Evolutionary conservation across 371 early-diverging fungal species (phyloP), one percentile per base, ranked within the genome.

Genomic region (Mucor indicus): DNA sequence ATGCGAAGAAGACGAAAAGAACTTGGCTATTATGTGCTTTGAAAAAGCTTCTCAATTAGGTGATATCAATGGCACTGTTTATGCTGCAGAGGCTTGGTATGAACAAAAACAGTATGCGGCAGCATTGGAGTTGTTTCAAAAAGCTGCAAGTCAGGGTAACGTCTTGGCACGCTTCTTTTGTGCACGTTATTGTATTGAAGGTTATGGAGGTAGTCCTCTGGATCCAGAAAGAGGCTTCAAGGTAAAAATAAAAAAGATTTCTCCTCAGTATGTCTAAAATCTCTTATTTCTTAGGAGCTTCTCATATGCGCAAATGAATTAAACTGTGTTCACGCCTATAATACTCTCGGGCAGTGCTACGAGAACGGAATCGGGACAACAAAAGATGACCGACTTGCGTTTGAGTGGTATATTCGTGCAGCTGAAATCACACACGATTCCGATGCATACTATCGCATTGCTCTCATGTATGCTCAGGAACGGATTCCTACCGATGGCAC

Each of bases 61-160:
- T 12, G 58, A 65, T 41, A 45, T 71, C 21, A 60, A 73, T 43
- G 69, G 69, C 4, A 71, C 70, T 40, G 67, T 68, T 7, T 53
- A 67, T 11, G 68, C 72, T 19, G 77, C 64, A 11, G 57, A 70
- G 48, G 44, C 67, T 7, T 77, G 71, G 71, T 64, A 75, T 54
- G 61, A 66, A 22, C 69, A 69, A 44, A 53, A 69, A 30, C 67
- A 75, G 23, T 75, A 68, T 47, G 62, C 67, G 9, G 67, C 66
- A n/a, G 75, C 75, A 13, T 38, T 71, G 3, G 69, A 66, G 15
- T 61, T 49, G 16, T 75, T 64, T 44, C 56, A 70, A 38, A 66
- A 58, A 19, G 75, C 75, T 27, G 68, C 71, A 16, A 36, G 50
- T 19, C 61, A 62, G 22, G 75, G 75, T 6, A 64, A 64, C 47